Conservation (phyloP, 257 asterid species). For the Marsdenia floribunda region DNA sequence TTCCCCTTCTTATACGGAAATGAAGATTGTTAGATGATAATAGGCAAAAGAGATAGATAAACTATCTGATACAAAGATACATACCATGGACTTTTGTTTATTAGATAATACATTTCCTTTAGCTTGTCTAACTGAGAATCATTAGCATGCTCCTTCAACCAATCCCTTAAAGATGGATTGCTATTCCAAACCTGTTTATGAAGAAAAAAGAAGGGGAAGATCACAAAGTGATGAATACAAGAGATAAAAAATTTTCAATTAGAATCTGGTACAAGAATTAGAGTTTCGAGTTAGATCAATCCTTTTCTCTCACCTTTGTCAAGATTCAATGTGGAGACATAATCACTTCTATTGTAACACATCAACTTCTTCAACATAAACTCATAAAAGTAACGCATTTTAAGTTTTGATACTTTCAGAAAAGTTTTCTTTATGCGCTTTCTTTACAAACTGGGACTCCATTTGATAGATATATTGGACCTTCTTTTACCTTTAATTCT, state of each 20-base stretch:
- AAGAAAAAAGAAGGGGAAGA: conserved; percentile 14
- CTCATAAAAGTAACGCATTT: background rate
- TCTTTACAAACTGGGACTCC: background rate
- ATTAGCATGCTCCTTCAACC: conserved; percentile 71
- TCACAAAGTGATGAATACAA: conserved; percentile 2
- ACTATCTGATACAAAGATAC: background rate
- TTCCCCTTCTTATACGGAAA: background rate
- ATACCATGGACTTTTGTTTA: conserved; percentile 94
- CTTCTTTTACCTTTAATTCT: background rate
- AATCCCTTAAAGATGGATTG: conserved; percentile 81
- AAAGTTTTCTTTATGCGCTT: background rate
- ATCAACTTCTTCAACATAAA: background rate
- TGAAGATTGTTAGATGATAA: conserved; percentile 2
- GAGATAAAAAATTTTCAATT: background rate
- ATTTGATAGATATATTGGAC: background rate
- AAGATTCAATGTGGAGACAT: background rate
- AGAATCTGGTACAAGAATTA: background rate
- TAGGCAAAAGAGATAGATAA: background rate
- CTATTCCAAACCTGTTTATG: conserved; percentile 74
- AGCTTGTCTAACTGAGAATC: conserved; percentile 58
- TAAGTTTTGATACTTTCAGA: background rate
- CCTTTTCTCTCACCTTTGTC: background rate
- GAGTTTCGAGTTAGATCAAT: background rate
- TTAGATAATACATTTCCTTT: conserved; percentile 76
- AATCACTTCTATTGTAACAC: background rate